Evolutionary conservation across 257 asterid species (phyloP).

Genomic region (Euphrasia confusa): DNA sequence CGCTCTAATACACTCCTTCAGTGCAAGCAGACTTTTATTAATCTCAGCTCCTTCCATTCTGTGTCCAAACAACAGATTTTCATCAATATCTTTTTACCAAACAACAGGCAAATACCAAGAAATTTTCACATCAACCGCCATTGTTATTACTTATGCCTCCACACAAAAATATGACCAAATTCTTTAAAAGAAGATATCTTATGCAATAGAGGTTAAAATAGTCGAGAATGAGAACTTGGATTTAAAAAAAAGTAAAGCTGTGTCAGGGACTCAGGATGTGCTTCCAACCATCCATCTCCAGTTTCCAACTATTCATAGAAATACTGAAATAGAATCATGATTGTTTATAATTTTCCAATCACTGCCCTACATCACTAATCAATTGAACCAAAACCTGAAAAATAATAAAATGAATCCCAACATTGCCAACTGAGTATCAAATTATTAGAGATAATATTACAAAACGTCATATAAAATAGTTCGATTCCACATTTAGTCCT

Average conservation of each 20-base stretch:
- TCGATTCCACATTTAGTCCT: no score
- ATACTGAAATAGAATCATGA: no score
- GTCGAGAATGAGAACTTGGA: not conserved
- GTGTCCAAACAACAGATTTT: slow-evolving; percentile 21
- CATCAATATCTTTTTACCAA: not conserved
- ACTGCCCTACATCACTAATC: no score
- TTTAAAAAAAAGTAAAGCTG: not conserved
- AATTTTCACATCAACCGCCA: not conserved
- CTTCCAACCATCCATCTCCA: no score
- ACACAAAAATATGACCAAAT: not conserved
- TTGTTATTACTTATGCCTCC: not conserved
- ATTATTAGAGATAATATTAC: no score
- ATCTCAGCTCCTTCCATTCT: slow-evolving; percentile 99
- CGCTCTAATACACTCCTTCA: slow-evolving; percentile 98
- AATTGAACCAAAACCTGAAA: no score
- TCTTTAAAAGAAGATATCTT: not conserved
- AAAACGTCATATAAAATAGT: no score
- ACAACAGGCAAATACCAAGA: not conserved
- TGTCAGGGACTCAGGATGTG: not conserved
- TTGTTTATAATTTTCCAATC: no score
- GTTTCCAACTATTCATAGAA: no score
- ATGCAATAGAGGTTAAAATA: not conserved
- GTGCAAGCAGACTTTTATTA: slow-evolving; percentile 94
- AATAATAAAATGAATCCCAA: no score
- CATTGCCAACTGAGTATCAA: no score